Evolutionary conservation across 2,329 filamentous ascomycete species (phyloP).

Genomic region (Paracorniculantispora psalliotae): DNA sequence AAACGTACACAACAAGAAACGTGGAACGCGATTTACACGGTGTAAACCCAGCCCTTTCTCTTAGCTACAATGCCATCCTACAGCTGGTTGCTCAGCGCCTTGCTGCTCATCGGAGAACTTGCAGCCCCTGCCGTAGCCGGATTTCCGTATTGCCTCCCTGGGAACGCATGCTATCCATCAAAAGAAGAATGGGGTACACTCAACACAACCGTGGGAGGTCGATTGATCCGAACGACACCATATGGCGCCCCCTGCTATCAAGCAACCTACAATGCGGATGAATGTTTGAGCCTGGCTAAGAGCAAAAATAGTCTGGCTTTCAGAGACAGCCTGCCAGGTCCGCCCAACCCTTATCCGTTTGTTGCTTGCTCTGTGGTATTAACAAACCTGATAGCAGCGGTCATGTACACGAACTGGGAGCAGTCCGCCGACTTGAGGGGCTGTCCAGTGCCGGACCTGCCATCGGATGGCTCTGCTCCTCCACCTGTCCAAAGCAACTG

Average conservation of each 20-base stretch:
- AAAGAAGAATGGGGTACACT: background rate
- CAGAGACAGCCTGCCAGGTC: background rate
- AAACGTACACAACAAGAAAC: too few relatives aligned
- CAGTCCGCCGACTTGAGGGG: background rate
- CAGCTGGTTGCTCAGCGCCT: background rate
- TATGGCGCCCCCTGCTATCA: conserved; percentile 7
- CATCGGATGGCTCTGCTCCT: conserved; percentile 1
- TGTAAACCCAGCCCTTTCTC: too few relatives aligned
- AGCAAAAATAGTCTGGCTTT: background rate
- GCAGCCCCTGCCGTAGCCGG: background rate
- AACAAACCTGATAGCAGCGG: background rate
- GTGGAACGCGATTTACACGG: too few relatives aligned
- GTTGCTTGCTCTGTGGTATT: background rate
- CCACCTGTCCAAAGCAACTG: background rate
- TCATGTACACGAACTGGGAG: conserved; percentile 6
- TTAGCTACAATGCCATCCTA: background rate
- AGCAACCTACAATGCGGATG: conserved; percentile 2
- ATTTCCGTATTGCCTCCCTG: conserved; percentile 1
- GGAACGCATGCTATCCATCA: background rate
- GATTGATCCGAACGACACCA: background rate
- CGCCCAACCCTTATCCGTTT: background rate
- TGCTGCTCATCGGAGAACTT: background rate
- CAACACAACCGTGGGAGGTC: background rate
- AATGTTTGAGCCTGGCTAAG: background rate
- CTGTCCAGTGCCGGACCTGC: conserved; percentile 1